Conservation (phyloP, 2,329 filamentous ascomycete genomes). For the Beauveria pseudobassiana region DNA sequence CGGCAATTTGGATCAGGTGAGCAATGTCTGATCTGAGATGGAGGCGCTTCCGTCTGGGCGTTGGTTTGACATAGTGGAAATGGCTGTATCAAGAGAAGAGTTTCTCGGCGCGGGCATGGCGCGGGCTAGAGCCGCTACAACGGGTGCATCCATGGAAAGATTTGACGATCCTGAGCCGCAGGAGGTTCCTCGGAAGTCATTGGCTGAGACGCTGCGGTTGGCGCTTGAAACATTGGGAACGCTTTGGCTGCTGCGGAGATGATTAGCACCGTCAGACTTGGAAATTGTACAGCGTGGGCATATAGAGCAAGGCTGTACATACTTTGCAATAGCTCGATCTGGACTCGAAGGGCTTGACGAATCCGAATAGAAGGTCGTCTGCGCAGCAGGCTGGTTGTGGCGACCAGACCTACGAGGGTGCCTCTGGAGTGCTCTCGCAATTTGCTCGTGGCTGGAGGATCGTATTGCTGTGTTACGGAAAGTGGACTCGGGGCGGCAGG, state of each 20-base stretch:
- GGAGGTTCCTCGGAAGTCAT: conserved; percentile 29
- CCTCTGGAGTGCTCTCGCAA: conserved; percentile 18
- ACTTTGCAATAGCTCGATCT: conserved; percentile 26
- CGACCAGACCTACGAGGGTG: conserved; percentile 12
- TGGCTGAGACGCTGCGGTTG: conserved; percentile 35
- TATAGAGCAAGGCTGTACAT: neutral
- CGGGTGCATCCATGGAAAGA: conserved; percentile 41
- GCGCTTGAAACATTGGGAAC: conserved; percentile 38
- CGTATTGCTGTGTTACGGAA: conserved; percentile 24
- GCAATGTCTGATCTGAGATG: conserved; percentile 59
- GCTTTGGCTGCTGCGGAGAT: conserved; percentile 17
- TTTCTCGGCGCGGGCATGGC: conserved; percentile 52
- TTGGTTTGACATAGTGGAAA: conserved; percentile 65
- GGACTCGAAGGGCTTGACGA: conserved; percentile 29
- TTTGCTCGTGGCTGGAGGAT: conserved; percentile 22
- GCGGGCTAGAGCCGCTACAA: conserved; percentile 33
- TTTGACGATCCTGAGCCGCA: conserved; percentile 27
- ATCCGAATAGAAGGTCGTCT: conserved; percentile 29
- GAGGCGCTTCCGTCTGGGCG: conserved; percentile 44
- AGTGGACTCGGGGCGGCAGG: conserved; percentile 44
- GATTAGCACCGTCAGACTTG: neutral
- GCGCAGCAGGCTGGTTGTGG: conserved; percentile 13
- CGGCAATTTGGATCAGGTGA: conserved; percentile 72
- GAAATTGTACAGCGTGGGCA: neutral
- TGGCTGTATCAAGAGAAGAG: conserved; percentile 88